Percentiles rank a stretch among this genome's conserved stretches.
These are phyloP conservation scores for Vishniacozyma victoriae DNA, from an alignment of 768 basidiomycete genomes.

Conservation along the genomic window DNA sequence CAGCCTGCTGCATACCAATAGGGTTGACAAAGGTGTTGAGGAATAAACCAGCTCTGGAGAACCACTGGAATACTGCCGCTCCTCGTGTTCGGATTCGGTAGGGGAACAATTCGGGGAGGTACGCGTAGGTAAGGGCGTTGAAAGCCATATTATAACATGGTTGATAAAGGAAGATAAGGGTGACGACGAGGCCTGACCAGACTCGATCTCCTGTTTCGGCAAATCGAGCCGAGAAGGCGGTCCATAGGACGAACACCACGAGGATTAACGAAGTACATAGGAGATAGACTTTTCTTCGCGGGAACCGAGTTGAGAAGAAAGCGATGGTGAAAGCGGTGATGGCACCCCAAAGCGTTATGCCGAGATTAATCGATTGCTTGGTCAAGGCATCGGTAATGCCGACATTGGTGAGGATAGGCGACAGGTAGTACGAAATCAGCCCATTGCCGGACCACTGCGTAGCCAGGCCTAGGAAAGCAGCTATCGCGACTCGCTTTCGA, in stretches of 20 bases:
- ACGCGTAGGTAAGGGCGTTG: conserved; percentile 49
- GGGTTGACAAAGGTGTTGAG: conserved; percentile 67
- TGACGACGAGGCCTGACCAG: conserved; percentile 8
- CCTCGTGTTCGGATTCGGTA: conserved; percentile 61
- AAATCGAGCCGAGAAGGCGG: conserved; percentile 26
- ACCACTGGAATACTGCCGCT: conserved; percentile 59
- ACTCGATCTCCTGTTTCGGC: conserved; percentile 51
- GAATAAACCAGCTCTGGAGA: conserved; percentile 55
- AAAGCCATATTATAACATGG: conserved; percentile 13
- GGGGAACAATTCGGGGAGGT: conserved; percentile 64
- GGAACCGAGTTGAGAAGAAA: conserved; percentile 52
- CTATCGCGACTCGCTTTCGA: conserved; percentile 60
- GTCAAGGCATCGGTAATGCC: conserved; percentile 51
- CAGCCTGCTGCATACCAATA: conserved; percentile 57
- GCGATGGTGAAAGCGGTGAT: conserved; percentile 56
- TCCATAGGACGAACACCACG: conserved; percentile 49
- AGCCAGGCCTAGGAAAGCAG: conserved; percentile 21
- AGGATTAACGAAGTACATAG: conserved; percentile 33
- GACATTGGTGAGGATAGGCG: conserved; percentile 17
- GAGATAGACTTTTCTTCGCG: conserved; percentile 54
- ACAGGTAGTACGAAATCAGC: conserved; percentile 26
- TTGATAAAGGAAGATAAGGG: conserved; percentile 19
- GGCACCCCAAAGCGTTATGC: conserved; percentile 56
- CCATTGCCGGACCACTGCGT: conserved; percentile 32
- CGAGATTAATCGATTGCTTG: conserved; percentile 59